Conservation (phyloP, 78 protist species). For the Polysphondylium violaceum region DNA sequence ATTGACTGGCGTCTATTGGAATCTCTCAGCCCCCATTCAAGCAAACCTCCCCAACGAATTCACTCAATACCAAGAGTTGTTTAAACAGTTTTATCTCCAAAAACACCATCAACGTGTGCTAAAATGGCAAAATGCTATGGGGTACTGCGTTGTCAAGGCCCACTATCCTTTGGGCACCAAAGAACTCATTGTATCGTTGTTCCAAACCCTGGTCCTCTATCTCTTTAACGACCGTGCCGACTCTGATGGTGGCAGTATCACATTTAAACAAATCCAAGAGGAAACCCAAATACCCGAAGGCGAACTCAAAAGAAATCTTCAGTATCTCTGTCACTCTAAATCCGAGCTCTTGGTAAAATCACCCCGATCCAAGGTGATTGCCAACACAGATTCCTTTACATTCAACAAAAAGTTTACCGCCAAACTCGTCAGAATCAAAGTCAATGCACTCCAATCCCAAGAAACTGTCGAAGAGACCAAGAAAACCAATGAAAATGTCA, state of each 20-base stretch:
- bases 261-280: conserved; percentile 60
- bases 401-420: conserved; percentile 86
- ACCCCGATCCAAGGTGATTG: conserved; percentile 30
- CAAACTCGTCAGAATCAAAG: conserved; percentile 85
- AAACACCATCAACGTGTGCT: conserved; percentile 88
- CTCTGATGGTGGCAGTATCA: conserved; percentile 22
- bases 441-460: conserved; percentile 92
- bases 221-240: conserved; percentile 82
- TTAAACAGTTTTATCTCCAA: conserved; percentile 81
- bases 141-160: conserved; percentile 81
- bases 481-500: conserved; percentile 88
- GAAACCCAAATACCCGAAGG: conserved; percentile 54
- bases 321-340: conserved; percentile 86
- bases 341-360: conserved; percentile 26
- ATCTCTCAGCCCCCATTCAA: conserved; percentile 76
- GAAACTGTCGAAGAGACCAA: conserved; percentile 93
- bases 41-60: conserved; percentile 80
- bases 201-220: conserved; percentile 90
- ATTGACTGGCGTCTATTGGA: conserved; percentile 94
- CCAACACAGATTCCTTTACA: conserved; percentile 83
- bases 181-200: conserved; percentile 89
- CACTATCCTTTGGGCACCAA: conserved; percentile 74
- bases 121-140: conserved; percentile 89
- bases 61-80: conserved; percentile 75
- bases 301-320: conserved; percentile 88